Evolutionary conservation across 2,329 filamentous ascomycete species (phyloP).

Genomic region (Claviceps arundinis): DNA sequence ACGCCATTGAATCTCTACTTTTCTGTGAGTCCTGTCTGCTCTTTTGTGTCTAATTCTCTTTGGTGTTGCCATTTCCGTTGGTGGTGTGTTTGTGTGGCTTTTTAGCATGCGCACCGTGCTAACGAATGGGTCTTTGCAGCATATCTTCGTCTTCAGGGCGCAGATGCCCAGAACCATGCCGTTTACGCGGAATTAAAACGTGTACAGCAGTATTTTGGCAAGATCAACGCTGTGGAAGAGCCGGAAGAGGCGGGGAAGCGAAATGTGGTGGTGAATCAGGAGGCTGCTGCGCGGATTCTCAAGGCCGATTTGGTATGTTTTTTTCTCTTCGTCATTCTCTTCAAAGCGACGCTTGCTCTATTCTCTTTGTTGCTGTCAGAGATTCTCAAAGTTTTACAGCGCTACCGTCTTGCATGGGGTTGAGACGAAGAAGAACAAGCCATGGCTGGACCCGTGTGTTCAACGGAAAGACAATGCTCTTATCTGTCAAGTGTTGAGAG

Average conservation of each 20-base stretch:
- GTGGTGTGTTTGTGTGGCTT: too few species aligned
- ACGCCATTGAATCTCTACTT: constrained; percentile 79
- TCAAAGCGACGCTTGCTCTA: too few species aligned
- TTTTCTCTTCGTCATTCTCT: background rate
- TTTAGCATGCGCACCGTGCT: too few species aligned
- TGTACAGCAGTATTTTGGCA: constrained; percentile 82
- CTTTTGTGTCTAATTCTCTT: background rate
- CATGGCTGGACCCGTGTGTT: too few species aligned
- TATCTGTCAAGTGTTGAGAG: too few species aligned
- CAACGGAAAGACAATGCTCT: too few species aligned
- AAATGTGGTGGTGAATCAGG: constrained; percentile 50
- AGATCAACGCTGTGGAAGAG: constrained; percentile 68
- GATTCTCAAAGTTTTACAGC: too few species aligned
- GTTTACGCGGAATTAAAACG: constrained; percentile 77
- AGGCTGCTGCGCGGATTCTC: constrained; percentile 69
- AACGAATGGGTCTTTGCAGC: constrained; percentile 24
- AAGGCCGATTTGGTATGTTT: constrained; percentile 59
- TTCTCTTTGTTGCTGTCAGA: background rate
- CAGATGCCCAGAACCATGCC: constrained; percentile 70
- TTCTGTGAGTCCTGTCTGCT: constrained; percentile 49
- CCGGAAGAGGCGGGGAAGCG: constrained; percentile 41
- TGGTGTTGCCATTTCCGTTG: background rate
- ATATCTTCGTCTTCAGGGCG: constrained; percentile 64
- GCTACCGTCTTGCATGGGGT: too few species aligned
- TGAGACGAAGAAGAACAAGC: too few species aligned